phyloP scores from a whole-genome alignment of 257 asterid species.

The Phtheirospermum japonicum region DNA sequence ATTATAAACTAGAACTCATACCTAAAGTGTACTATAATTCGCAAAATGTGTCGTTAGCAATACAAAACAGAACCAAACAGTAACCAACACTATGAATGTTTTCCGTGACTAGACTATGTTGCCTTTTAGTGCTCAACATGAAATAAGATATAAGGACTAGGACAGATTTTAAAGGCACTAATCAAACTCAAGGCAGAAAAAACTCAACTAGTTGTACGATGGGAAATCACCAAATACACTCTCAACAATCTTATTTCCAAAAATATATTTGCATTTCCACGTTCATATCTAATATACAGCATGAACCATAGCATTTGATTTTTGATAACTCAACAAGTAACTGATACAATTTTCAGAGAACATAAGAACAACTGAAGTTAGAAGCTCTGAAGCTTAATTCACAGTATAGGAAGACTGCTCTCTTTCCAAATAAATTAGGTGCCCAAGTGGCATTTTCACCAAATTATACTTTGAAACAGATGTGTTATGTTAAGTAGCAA shows the following conservation, averaged over 20 bases:
- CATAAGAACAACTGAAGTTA: too few species aligned
- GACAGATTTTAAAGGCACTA: neutral
- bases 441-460: too few species aligned
- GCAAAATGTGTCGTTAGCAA: neutral
- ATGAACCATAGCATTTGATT: neutral
- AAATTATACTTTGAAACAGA: too few species aligned
- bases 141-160: neutral
- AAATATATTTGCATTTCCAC: neutral
- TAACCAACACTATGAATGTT: too few species aligned
- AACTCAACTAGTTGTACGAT: neutral
- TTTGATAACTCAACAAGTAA: too few species aligned
- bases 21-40: neutral
- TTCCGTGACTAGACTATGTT: too few species aligned
- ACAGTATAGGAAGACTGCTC: too few species aligned
- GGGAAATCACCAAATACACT: constrained; percentile 14
- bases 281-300: constrained; percentile 3
- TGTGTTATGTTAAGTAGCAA: too few species aligned
- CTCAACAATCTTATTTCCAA: constrained; percentile 3
- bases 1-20: constrained; percentile 5
- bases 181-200: neutral
- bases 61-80: neutral
- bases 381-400: too few species aligned
- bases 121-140: neutral
- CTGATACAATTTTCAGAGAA: too few species aligned
- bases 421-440: too few species aligned